Evolutionary conservation across 1,284 basidiomycete species (phyloP), one percentile per base, ranked within the genome.

Genomic region (Peniophora sp.): DNA sequence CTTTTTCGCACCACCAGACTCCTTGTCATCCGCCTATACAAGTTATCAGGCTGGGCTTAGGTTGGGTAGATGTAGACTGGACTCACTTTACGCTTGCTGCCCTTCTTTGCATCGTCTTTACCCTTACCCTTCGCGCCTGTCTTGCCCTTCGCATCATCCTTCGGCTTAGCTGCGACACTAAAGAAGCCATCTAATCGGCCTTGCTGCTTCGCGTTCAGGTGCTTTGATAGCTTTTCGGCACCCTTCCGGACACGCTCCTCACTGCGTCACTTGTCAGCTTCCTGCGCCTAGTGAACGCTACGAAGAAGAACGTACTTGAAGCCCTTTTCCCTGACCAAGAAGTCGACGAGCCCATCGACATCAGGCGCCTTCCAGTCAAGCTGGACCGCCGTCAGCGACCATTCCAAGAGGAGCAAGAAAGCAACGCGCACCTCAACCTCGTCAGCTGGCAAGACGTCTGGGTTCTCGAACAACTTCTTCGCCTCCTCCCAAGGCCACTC

Each of bases 401-500:
- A 23, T 23, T 23, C 35, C 18, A 53, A 24, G 24, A 36, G 24
- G 10, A 3, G 32, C 15, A n/a, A 32, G n/a, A 14, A 12, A 8
- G 17, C 17, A 24, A 11, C 1, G 47, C 72, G 46, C 57, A 94
- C 92, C 68, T 97, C 90, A n/a, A 97, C 65, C 57, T 97, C 78
- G 47, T 87, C 83, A 1, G 91, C 89, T 44, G 92, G 88, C 9
- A 83, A 74, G 11, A 98, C 95, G 55, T 97, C 92, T 2, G 96
- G 97, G 39, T 85, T 79, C 65, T 86, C 69, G 63, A 99, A 99
- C 36, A 99, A 66, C 65, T 86, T 78, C 68, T 95, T 93, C 24
- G 96, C 97, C 56, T 93, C 89, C 65, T 96, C 83, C 88, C 92
- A 98, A 24, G 92, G 93, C 94, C 94, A 99, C 54, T 93, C 82